Evolutionary conservation across 345 rosid genomes (phyloP).

Genomic region (Noccaea bulbosa): DNA sequence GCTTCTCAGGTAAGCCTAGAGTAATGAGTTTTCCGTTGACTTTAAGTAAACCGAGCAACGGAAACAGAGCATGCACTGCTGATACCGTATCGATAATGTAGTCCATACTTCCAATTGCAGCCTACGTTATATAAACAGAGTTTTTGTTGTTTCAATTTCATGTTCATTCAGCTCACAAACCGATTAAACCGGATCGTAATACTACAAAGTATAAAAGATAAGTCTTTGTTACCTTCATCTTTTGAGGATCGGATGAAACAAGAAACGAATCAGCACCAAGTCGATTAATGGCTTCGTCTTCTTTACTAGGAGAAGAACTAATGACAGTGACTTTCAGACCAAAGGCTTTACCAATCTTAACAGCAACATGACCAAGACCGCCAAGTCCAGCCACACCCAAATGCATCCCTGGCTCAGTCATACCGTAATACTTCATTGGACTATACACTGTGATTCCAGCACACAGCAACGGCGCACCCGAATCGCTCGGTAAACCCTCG

Average conservation of each 20-base stretch:
- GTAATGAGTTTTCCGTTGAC: constrained; percentile 75
- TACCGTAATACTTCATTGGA: constrained; percentile 90
- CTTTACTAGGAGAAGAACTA: constrained; percentile 57
- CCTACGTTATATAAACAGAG: constrained; percentile 46
- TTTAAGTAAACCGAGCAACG: constrained; percentile 69
- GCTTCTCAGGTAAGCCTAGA: constrained; percentile 76
- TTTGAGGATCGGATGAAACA: constrained; percentile 57
- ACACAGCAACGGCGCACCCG: constrained; percentile 79
- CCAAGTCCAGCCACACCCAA: constrained; percentile 89
- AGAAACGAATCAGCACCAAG: constrained; percentile 53
- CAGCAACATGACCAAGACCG: constrained; percentile 93
- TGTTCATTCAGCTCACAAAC: not conserved
- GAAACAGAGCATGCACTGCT: constrained; percentile 75
- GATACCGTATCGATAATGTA: constrained; percentile 85
- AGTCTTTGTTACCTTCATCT: constrained; percentile 59
- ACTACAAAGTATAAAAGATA: not conserved
- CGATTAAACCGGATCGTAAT: not conserved
- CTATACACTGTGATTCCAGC: constrained; percentile 91
- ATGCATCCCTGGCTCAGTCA: constrained; percentile 83
- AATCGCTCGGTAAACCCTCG: constrained; percentile 63
- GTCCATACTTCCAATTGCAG: constrained; percentile 73
- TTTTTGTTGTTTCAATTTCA: not conserved
- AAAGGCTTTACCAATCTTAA: constrained; percentile 83
- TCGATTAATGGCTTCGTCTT: constrained; percentile 32
- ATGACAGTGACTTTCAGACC: constrained; percentile 87